Evolutionary conservation across 1,139 yeast species (phyloP).

Genomic region (Tardiomyces digboiensis): DNA sequence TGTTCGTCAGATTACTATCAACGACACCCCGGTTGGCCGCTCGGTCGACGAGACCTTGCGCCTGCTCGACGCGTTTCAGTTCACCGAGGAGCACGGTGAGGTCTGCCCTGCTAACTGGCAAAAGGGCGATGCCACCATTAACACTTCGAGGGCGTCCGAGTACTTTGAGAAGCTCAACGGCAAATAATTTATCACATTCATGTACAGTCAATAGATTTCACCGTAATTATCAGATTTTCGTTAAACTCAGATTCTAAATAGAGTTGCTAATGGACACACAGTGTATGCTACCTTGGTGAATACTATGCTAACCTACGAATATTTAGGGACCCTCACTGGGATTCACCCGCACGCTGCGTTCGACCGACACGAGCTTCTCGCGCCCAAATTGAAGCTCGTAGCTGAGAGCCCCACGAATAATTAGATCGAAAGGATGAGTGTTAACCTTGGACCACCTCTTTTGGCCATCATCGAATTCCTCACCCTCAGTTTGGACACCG

Average conservation of each 20-base stretch:
- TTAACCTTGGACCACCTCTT: slow-evolving; percentile 70
- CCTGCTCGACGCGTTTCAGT: slow-evolving; percentile 97
- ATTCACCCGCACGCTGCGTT: slow-evolving; percentile 42
- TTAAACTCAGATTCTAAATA: neutral
- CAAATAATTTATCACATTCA: neutral
- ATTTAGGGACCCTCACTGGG: slow-evolving; percentile 27
- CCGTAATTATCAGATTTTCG: neutral
- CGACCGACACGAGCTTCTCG: slow-evolving; percentile 18
- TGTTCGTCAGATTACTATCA: slow-evolving; percentile 93
- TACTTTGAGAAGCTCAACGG: slow-evolving; percentile 56
- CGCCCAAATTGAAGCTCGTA: slow-evolving; percentile 58
- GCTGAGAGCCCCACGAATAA: slow-evolving; percentile 72
- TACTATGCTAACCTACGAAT: too few relatives aligned
- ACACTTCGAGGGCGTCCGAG: slow-evolving; percentile 66
- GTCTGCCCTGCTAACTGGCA: slow-evolving; percentile 99
- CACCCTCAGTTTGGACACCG: slow-evolving; percentile 19
- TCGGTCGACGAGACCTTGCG: slow-evolving; percentile 96
- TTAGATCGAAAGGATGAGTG: slow-evolving; percentile 77
- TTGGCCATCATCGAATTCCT: slow-evolving; percentile 16
- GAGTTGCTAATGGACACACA: too few relatives aligned
- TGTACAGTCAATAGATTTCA: neutral
- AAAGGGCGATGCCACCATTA: slow-evolving; percentile 91
- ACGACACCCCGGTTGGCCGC: slow-evolving; percentile 99
- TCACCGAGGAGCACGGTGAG: slow-evolving; percentile 97
- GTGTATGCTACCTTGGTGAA: too few relatives aligned